Evolutionary conservation across 441 rosid genomes (phyloP).

Genomic region (Corymbia calophylla): DNA sequence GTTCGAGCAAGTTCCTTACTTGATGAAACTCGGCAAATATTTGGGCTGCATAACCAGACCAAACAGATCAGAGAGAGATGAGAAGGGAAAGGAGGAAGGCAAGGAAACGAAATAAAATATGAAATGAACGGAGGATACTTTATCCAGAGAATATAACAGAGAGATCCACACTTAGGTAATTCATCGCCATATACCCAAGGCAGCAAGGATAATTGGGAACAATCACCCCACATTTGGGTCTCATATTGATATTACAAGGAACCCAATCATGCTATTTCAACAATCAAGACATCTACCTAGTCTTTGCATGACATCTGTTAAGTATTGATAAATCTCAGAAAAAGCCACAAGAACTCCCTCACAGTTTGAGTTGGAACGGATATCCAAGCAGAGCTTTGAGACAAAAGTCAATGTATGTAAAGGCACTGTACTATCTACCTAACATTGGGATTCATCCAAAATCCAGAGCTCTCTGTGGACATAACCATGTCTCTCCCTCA

Average conservation of each 20-base stretch:
- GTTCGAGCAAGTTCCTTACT: constrained; percentile 38
- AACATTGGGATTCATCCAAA: neutral
- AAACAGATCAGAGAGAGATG: neutral
- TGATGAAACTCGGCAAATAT: constrained; percentile 87
- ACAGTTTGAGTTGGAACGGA: neutral
- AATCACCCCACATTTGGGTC: neutral
- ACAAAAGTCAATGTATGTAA: neutral
- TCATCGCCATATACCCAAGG: neutral
- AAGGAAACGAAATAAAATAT: neutral
- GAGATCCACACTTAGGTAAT: neutral
- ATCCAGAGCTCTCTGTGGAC: neutral
- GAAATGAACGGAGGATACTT: neutral
- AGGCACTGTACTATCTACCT: neutral
- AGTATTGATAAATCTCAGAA: neutral
- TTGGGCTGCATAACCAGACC: constrained; percentile 69
- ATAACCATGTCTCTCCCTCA: neutral
- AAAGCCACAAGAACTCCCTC: neutral
- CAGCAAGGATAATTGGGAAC: neutral
- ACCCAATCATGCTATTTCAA: neutral
- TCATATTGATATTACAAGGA: neutral
- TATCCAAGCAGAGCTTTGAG: neutral
- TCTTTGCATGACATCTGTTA: neutral
- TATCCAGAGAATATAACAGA: neutral
- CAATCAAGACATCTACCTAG: neutral
- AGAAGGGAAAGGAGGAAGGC: neutral